phyloP scores from a whole-genome alignment of 75 land plant genomes.

The Pinus albicaulis region DNA sequence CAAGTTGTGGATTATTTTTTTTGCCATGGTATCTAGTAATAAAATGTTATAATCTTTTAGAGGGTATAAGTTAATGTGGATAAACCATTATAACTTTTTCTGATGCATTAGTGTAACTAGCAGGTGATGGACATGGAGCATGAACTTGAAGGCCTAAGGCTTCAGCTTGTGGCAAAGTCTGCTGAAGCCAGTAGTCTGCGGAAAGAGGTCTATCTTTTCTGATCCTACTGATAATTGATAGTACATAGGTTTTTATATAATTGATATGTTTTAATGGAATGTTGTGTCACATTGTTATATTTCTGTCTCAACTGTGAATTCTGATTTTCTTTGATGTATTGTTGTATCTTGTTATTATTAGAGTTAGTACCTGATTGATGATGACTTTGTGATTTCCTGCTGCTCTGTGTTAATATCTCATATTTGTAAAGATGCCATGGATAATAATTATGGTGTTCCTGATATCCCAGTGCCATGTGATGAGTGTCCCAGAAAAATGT shows the following conservation, averaged over 20 bases:
- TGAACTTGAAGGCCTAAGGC: constrained; percentile 73
- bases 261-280: background rate
- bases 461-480: background rate
- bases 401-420: background rate
- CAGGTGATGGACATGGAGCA: constrained; percentile 96
- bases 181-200: constrained; percentile 47
- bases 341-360: background rate
- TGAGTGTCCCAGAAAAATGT: background rate
- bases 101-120: constrained; percentile 1
- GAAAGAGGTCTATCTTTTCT: constrained; percentile 56
- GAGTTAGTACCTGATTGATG: background rate
- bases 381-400: background rate
- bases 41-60: background rate
- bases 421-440: background rate
- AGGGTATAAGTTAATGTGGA: background rate
- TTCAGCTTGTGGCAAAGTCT: constrained; percentile 64
- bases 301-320: background rate
- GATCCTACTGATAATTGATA: background rate
- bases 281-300: background rate
- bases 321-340: background rate
- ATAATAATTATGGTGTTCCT: background rate
- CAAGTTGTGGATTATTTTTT: background rate
- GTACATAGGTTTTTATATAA: background rate
- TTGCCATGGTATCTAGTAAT: background rate
- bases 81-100: background rate